Conservation (phyloP, 257 asterid species). For the Przewalskia tangutica region DNA sequence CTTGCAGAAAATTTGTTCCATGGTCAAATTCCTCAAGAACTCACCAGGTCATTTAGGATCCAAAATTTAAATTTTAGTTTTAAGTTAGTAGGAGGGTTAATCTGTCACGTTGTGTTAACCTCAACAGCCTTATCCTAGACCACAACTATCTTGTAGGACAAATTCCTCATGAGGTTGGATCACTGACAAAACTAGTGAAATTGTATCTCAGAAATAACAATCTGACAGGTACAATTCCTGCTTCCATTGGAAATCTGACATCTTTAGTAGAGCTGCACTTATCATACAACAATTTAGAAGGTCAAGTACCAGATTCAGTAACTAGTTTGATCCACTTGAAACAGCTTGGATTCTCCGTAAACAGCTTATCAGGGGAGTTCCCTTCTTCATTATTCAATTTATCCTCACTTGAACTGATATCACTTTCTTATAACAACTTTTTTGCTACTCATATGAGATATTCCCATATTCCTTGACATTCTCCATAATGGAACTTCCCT, state of each 20-base stretch:
- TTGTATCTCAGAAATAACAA: constrained; percentile 33
- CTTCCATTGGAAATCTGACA: constrained; percentile 21
- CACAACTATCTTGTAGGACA: constrained; percentile 22
- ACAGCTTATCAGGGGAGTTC: no score
- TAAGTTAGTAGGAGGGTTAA: constrained; percentile 19
- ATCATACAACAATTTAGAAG: no score
- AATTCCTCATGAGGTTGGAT: constrained; percentile 13
- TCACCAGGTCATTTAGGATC: constrained; percentile 28
- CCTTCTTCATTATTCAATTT: no score
- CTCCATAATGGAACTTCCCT: no score
- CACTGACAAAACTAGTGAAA: neutral
- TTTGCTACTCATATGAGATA: no score
- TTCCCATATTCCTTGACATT: no score
- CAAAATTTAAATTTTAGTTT: constrained; percentile 22
- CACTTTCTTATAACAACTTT: no score
- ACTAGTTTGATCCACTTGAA: no score
- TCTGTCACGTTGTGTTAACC: constrained; percentile 19
- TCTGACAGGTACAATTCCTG: constrained; percentile 32
- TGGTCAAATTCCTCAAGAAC: constrained; percentile 23
- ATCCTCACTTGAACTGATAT: no score
- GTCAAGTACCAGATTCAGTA: no score
- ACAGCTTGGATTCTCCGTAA: no score
- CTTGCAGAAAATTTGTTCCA: constrained; percentile 29
- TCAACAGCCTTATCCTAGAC: constrained; percentile 18
- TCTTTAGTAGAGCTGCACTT: no score